These are phyloP conservation scores for Podospora sp. DNA, from an alignment of 495 filamentous ascomycete species.

Conservation along the genomic window DNA sequence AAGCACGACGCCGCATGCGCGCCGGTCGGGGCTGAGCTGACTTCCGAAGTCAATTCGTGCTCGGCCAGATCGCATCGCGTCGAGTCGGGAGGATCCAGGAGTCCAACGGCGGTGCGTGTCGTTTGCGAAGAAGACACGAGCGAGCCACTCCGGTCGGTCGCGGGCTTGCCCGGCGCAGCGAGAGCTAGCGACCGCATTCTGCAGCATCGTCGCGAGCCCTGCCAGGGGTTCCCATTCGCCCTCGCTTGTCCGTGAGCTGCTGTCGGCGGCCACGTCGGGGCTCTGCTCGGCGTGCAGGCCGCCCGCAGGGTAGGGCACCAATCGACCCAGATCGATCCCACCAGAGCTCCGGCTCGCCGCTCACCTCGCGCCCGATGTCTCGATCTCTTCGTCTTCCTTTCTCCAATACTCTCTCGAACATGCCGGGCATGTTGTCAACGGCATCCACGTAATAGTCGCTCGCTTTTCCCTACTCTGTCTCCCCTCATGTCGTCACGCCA, in stretches of 20 bases:
- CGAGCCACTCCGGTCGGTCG: neutral
- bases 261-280: conserved; percentile 6
- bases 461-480: neutral
- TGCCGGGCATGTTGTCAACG: conserved; percentile 6
- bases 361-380: neutral
- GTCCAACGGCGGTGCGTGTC: conserved; percentile 5
- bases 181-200: neutral
- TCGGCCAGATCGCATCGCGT: neutral
- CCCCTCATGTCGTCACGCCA: conserved; percentile 5
- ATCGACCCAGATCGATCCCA: neutral
- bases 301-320: conserved; percentile 1
- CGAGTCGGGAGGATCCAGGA: neutral
- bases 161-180: neutral
- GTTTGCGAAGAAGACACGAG: neutral
- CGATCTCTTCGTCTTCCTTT: neutral
- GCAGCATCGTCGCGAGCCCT: neutral
- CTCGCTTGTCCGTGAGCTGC: neutral
- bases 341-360: neutral
- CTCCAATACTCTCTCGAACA: neutral
- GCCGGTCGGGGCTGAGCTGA: neutral
- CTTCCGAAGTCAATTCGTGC: neutral
- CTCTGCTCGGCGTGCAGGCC: neutral
- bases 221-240: conserved; percentile 4
- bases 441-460: conserved; percentile 2
- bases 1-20: neutral